Evolutionary conservation across 140 eudicot genomes (phyloP), one percentile per base, ranked within the genome.

Genomic region (Bidens hawaiensis): DNA sequence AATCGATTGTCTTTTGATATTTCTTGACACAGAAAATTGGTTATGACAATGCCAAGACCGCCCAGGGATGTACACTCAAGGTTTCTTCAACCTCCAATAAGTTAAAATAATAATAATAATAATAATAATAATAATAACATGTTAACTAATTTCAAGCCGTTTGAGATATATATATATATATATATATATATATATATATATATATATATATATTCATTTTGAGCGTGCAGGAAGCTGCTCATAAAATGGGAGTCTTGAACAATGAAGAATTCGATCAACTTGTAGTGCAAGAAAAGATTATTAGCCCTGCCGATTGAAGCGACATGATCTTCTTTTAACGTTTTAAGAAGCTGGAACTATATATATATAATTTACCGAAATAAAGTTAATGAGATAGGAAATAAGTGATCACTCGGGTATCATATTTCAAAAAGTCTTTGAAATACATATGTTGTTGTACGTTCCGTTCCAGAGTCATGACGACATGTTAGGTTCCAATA

Each of bases 11-110:
- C 42, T 22, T 61, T 70, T 49, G 60, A 33, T 36, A 50, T 50
- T 2, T 42, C 60, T 71, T 36, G 41, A 57, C 27, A 36, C 73
- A 91, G 99, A 91, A 85, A 91, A 87, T 91, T 53, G 99, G 99
- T 19, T 87, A 91, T 62, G 96, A 91, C 78, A 91, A 84, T 57
- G 99, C 99, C 57, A 91, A 91, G 81, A 87, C 79, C 28, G 99
- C 96, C 47, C 99, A 91, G 70, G 99, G 99, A 71, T 57, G 76
- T 41, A 91, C 95, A 14, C 72, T 88, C 71, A 93, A 88, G 99
- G 96, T 38, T n/a, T n/a, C n/a, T n/a, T n/a, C n/a, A n/a, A n/a
- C n/a, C n/a, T n/a, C n/a, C n/a, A n/a, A n/a, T n/a, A n/a, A n/a
- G n/a, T n/a, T n/a, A n/a, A n/a, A n/a, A n/a, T n/a, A n/a, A n/a